Evolutionary conservation across 192 early-diverging fungal genomes (phyloP).

Genomic region (Backusella luteola): DNA sequence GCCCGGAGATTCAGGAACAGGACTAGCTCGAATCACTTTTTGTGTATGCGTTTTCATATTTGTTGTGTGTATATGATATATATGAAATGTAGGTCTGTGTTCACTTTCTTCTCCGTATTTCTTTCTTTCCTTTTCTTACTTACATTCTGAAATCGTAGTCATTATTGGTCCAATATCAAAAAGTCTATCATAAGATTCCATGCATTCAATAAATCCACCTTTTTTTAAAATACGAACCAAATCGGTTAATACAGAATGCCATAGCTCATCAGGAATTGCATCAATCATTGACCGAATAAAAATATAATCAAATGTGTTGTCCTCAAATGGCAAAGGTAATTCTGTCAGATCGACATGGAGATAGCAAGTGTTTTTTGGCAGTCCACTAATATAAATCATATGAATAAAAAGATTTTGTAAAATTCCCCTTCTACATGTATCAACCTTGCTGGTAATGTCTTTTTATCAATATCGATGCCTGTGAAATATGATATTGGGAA

Average conservation of each 20-base stretch:
- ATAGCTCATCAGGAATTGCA: conserved; percentile 16
- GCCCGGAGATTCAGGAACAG: background rate
- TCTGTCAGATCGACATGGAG: conserved; percentile 10
- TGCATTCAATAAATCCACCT: conserved; percentile 26
- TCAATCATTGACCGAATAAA: conserved; percentile 26
- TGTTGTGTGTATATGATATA: background rate
- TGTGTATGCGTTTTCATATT: background rate
- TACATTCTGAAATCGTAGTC: conserved; percentile 18
- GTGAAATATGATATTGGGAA: conserved; percentile 23
- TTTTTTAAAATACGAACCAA: conserved; percentile 24
- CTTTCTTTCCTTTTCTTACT: background rate
- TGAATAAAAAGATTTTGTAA: background rate
- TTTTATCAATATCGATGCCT: conserved; percentile 25
- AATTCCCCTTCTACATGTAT: background rate
- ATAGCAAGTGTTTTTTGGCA: conserved; percentile 5
- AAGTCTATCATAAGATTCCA: conserved; percentile 21
- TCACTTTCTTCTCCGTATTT: background rate
- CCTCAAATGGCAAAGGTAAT: conserved; percentile 20
- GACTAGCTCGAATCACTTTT: background rate
- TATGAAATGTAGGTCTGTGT: background rate
- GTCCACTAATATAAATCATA: background rate
- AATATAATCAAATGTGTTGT: conserved; percentile 26
- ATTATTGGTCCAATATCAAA: conserved; percentile 24
- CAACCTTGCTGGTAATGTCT: conserved; percentile 17
- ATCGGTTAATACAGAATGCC: conserved; percentile 15